Evolutionary conservation across 2,329 filamentous ascomycete species (phyloP), one percentile per base, ranked within the genome.

Genomic region (Fusarium papillatum): DNA sequence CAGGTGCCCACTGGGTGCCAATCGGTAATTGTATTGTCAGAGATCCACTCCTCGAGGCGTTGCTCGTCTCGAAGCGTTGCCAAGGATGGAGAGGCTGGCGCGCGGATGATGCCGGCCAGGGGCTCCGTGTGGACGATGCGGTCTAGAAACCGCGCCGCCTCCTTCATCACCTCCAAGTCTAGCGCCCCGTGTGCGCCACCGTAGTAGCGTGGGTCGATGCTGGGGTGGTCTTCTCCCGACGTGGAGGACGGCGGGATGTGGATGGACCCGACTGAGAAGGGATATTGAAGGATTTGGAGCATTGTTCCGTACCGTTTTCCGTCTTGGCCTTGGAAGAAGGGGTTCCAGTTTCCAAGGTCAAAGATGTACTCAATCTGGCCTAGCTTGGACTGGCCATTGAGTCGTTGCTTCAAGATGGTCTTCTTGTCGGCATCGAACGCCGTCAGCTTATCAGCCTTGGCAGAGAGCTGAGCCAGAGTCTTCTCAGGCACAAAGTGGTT

Each of bases 321-420:
- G 55, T 79, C 68, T 72, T 81, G 59, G 65, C 81, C 66, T 39
- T 76, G 61, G 79, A 87, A 81, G 74, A 80, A 61, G 1, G 86
- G 81, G 66, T 82, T 88, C 83, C 85, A 88, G 68, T 88, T 88
- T 6, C 87, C 87, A 1, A 86, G 79, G 50, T 88, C 86, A 38
- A 89, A 88, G 34, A 89, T 83, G 66, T 84, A 89, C 73, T 89
- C 87, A 4, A 88, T 80, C 50, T 89, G 87, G 5, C 87, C 88
- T 0, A 87, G 74, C 1, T 76, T 79, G 1, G 81, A 76, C 7
- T 73, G 69, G 2, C 81, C 76, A 2, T 79, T 72, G 16, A 87
- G 80, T 1, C 85, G 83, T n/a, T 80, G 74, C 6, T 73, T 70
- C 8, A 83, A 72, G 36, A 86, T 82, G 11, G 76, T 64, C 4